Percentiles rank a stretch among this genome's conserved stretches.
Conservation (phyloP, 768 basidiomycete species). For the Naganishia vaughanmartiniae region DNA sequence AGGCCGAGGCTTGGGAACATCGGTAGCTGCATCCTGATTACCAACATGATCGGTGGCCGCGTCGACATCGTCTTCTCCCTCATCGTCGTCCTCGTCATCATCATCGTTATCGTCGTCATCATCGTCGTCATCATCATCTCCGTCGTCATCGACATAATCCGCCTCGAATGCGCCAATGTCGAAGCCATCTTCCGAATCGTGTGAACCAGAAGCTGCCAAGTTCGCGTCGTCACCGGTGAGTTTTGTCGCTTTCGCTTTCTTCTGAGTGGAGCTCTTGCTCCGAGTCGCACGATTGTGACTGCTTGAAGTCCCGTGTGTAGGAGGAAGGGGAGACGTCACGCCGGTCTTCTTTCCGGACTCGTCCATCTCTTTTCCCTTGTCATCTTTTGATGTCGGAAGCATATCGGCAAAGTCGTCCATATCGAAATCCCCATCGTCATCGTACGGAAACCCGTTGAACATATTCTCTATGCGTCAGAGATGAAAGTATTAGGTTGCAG, state of each 20-base stretch:
- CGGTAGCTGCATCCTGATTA: neutral
- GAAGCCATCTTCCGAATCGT: conserved; percentile 24
- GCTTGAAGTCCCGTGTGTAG: neutral
- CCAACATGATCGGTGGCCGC: conserved; percentile 3
- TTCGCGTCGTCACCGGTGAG: neutral
- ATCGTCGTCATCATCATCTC: conserved; percentile 40
- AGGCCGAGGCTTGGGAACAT: conserved; percentile 15
- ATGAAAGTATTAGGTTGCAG: neutral
- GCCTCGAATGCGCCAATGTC: conserved; percentile 26
- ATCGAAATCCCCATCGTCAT: conserved; percentile 70
- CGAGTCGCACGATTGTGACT: neutral
- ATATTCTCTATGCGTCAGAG: neutral
- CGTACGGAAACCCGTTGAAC: conserved; percentile 60
- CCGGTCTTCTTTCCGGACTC: conserved; percentile 7
- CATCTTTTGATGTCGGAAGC: neutral
- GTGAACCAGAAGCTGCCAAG: neutral
- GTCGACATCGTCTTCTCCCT: conserved; percentile 41
- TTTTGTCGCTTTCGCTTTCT: neutral
- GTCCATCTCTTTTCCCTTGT: neutral
- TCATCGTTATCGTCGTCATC: conserved; percentile 35
- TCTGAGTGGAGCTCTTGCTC: neutral
- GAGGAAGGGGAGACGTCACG: neutral
- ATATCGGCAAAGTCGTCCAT: conserved; percentile 66
- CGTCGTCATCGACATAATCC: conserved; percentile 36
- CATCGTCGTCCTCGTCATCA: conserved; percentile 41